A percentile compares a stretch with the other conserved stretches of the same genome.
phyloP scores from a whole-genome alignment of 768 basidiomycete species.

The Ramaria sp. region DNA sequence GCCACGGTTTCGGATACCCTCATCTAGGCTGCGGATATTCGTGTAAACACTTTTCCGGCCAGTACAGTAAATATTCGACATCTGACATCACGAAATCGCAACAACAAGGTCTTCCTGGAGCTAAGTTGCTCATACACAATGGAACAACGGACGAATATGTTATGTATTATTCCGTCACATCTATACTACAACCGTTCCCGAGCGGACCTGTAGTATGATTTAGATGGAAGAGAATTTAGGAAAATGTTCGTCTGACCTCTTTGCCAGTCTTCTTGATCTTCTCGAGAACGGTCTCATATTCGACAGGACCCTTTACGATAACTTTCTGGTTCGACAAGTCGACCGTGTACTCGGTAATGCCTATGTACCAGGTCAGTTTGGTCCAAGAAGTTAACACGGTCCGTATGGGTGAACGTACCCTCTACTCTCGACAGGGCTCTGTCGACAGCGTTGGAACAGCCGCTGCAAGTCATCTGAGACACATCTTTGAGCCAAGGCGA shows the following conservation, averaged over 20 bases:
- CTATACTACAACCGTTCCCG: slow-evolving; percentile 35
- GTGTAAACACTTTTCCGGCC: too few species aligned
- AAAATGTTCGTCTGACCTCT: slow-evolving; percentile 39
- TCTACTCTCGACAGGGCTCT: slow-evolving; percentile 66
- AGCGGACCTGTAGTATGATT: slow-evolving; percentile 26
- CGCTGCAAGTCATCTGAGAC: slow-evolving; percentile 80
- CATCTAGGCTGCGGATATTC: too few species aligned
- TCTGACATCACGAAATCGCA: too few species aligned
- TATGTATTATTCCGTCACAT: neutral
- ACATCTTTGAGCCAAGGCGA: neutral
- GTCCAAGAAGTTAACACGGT: neutral
- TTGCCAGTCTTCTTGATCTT: slow-evolving; percentile 91
- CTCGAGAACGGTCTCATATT: slow-evolving; percentile 54
- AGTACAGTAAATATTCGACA: too few species aligned
- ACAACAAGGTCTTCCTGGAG: too few species aligned
- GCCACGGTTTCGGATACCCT: too few species aligned
- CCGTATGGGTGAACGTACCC: slow-evolving; percentile 20
- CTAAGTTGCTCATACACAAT: too few species aligned
- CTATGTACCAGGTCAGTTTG: slow-evolving; percentile 20
- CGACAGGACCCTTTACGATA: slow-evolving; percentile 44
- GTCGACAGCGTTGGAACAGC: slow-evolving; percentile 75
- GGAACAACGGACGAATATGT: too few species aligned
- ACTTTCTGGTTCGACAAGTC: slow-evolving; percentile 64
- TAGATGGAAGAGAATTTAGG: neutral
- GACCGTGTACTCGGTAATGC: slow-evolving; percentile 47